These are phyloP conservation scores for Candida sanyaensis DNA, from an alignment of 1,139 yeast genomes.

Conservation along the genomic window DNA sequence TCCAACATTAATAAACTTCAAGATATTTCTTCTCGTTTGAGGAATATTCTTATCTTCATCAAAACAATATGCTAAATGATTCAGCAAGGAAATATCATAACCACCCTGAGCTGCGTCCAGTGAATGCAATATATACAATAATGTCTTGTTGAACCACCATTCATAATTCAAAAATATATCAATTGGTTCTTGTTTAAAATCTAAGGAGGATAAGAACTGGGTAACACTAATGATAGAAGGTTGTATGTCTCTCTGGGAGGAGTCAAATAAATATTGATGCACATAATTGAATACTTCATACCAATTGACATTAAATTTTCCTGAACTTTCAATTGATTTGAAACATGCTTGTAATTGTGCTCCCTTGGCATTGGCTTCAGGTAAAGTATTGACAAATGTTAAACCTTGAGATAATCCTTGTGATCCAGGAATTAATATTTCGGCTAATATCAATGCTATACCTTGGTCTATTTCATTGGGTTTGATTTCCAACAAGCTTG, in stretches of 20 bases:
- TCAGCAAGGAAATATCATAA: slow-evolving; percentile 51
- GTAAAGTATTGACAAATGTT: slow-evolving; percentile 46
- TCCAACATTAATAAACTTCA: slow-evolving; percentile 50
- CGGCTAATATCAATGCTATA: slow-evolving; percentile 55
- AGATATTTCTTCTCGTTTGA: slow-evolving; percentile 33
- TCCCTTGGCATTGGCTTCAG: slow-evolving; percentile 70
- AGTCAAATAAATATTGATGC: slow-evolving; percentile 40
- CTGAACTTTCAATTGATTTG: slow-evolving; percentile 28
- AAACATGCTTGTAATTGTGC: slow-evolving; percentile 52
- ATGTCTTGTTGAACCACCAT: slow-evolving; percentile 55
- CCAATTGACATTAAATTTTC: slow-evolving; percentile 46
- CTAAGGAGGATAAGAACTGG: slow-evolving; percentile 44
- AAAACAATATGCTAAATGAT: slow-evolving; percentile 41
- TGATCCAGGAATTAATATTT: slow-evolving; percentile 66
- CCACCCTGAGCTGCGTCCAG: slow-evolving; percentile 59
- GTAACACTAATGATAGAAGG: slow-evolving; percentile 40
- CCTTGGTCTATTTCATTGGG: slow-evolving; percentile 46
- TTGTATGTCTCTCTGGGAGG: slow-evolving; percentile 35
- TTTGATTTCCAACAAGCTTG: slow-evolving; percentile 43
- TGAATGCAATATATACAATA: slow-evolving; percentile 56
- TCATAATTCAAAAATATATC: slow-evolving; percentile 46
- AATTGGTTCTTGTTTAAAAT: slow-evolving; percentile 42
- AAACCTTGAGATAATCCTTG: slow-evolving; percentile 46
- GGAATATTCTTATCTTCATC: slow-evolving; percentile 33
- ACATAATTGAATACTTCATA: slow-evolving; percentile 42